These are phyloP conservation scores for Cyclocybe cylindracea DNA, from an alignment of 768 basidiomycete genomes.

Conservation along the genomic window DNA sequence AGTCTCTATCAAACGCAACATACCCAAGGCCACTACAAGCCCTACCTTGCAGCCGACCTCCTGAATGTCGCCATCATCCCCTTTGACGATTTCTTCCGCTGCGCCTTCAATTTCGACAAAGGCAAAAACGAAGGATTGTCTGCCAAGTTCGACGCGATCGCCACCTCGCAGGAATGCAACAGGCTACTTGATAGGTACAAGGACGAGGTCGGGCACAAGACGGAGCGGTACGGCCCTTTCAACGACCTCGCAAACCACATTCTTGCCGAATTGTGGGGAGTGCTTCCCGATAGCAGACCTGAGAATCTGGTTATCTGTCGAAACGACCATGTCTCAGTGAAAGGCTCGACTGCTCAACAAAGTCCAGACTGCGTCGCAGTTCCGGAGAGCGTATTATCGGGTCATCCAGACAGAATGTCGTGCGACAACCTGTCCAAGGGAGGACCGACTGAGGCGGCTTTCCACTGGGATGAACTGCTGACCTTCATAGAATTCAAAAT, in stretches of 20 bases:
- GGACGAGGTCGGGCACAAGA: background rate
- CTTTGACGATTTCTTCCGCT: no score
- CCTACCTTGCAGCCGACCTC: no score
- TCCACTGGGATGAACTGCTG: background rate
- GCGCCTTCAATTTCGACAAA: no score
- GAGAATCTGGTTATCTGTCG: conserved; percentile 1
- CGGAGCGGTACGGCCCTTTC: conserved; percentile 2
- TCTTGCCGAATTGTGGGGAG: background rate
- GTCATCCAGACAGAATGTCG: background rate
- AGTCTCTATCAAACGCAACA: no score
- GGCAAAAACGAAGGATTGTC: no score
- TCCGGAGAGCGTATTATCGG: background rate
- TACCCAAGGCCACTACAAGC: no score
- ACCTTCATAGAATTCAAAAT: conserved; percentile 1
- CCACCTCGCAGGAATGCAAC: background rate
- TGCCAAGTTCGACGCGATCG: background rate
- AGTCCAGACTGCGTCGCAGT: conserved; percentile 2
- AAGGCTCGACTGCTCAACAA: conserved; percentile 1
- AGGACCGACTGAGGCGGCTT: background rate
- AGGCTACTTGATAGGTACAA: background rate
- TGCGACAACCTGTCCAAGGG: background rate
- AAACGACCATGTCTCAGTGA: conserved; percentile 2
- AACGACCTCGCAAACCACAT: conserved; percentile 1
- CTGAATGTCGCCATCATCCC: no score
- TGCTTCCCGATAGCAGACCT: background rate